phyloP scores from a whole-genome alignment of 2,329 filamentous ascomycete species.

The Cladosporium colombiae region DNA sequence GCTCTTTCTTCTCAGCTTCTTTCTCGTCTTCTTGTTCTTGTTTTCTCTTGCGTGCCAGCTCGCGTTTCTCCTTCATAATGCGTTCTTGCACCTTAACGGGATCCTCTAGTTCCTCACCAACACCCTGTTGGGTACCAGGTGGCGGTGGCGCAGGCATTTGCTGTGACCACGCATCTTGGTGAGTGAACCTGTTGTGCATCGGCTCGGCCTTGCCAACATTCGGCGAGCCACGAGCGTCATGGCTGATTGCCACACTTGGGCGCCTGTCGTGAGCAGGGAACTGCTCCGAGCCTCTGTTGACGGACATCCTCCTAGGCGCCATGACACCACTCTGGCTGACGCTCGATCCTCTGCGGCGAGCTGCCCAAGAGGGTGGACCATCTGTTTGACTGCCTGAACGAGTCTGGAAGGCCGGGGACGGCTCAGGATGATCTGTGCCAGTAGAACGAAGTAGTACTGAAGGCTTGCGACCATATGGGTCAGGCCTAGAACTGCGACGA shows the following conservation, averaged over 20 bases:
- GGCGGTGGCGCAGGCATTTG: constrained; percentile 34
- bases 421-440: constrained; percentile 69
- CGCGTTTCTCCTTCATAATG: constrained; percentile 45
- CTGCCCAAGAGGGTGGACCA: constrained; percentile 57
- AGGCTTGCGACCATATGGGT: constrained; percentile 68
- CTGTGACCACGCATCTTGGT: constrained; percentile 37
- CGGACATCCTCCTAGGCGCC: constrained; percentile 64
- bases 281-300: constrained; percentile 49
- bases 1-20: constrained; percentile 34
- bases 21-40: constrained; percentile 34
- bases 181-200: constrained; percentile 29
- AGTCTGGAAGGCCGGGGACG: constrained; percentile 83
- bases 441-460: constrained; percentile 76
- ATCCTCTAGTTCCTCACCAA: constrained; percentile 51
- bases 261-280: constrained; percentile 41
- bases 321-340: constrained; percentile 79
- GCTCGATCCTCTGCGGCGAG: constrained; percentile 80
- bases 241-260: constrained; percentile 30
- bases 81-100: constrained; percentile 65
- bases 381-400: constrained; percentile 67
- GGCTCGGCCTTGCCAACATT: constrained; percentile 24
- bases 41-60: constrained; percentile 30
- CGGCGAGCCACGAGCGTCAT: constrained; percentile 40
- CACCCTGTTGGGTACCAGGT: constrained; percentile 18
- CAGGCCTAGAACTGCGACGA: constrained; percentile 68